Percentiles rank a stretch among this genome's conserved stretches.
Evolutionary conservation across 2,329 filamentous ascomycete species (phyloP).

Genomic region (Eurotiales sp.): DNA sequence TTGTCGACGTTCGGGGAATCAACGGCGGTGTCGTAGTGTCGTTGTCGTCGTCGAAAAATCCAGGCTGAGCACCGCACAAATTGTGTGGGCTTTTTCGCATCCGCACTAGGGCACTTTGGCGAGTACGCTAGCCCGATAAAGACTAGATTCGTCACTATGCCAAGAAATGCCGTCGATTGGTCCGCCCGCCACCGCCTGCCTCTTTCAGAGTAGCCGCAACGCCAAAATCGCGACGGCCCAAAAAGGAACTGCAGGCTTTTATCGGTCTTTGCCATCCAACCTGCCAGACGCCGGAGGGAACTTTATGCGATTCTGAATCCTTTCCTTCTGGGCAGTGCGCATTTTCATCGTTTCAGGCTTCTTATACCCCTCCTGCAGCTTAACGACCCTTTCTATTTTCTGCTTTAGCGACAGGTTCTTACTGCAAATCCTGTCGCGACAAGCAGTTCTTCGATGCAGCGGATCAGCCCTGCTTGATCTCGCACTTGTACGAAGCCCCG

Average conservation of each 20-base stretch:
- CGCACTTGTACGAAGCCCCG: constrained; percentile 5
- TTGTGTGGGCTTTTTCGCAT: constrained; percentile 42
- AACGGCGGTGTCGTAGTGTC: constrained; percentile 40
- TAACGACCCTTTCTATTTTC: neutral
- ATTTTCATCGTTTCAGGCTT: constrained; percentile 11
- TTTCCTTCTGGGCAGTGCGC: constrained; percentile 18
- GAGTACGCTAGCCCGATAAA: constrained; percentile 29
- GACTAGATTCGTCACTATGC: constrained; percentile 19
- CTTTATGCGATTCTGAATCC: constrained; percentile 20
- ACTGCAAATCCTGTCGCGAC: constrained; percentile 6
- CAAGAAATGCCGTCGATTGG: constrained; percentile 8
- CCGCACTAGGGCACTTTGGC: constrained; percentile 37
- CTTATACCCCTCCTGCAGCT: too few species aligned
- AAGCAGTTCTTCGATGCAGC: constrained; percentile 20
- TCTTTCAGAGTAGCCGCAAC: neutral
- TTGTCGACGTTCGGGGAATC: constrained; percentile 37
- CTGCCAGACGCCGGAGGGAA: constrained; percentile 27
- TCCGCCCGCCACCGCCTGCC: constrained; percentile 33
- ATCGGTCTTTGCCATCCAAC: constrained; percentile 9
- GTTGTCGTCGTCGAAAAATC: constrained; percentile 41
- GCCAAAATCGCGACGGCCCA: constrained; percentile 15
- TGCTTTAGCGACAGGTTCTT: constrained; percentile 2
- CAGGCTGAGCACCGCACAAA: constrained; percentile 30
- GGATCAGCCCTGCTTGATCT: constrained; percentile 32
- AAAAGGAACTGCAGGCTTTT: constrained; percentile 11